These are phyloP conservation scores for Huntiella moniliformis DNA, from an alignment of 2,329 filamentous ascomycete species.

Conservation along the genomic window DNA sequence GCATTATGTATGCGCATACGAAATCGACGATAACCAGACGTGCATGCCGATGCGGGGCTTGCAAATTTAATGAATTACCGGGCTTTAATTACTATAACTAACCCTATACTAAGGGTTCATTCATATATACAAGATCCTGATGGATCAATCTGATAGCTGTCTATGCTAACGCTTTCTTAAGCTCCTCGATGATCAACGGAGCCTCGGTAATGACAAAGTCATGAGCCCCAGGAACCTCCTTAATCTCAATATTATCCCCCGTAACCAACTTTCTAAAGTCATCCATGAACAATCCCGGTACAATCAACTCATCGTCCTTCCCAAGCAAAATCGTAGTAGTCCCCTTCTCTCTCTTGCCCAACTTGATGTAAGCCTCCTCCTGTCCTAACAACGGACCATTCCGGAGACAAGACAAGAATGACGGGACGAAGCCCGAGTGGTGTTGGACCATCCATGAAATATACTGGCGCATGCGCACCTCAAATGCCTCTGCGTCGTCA, in stretches of 20 bases:
- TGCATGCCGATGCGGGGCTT: too few relatives aligned
- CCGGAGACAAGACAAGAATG: constrained; percentile 39
- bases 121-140: neutral
- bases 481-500: constrained; percentile 20
- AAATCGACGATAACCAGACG: too few relatives aligned
- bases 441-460: constrained; percentile 39
- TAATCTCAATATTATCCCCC: constrained; percentile 30
- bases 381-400: constrained; percentile 35
- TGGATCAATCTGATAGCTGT: neutral
- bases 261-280: constrained; percentile 33
- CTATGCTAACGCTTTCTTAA: constrained; percentile 3
- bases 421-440: constrained; percentile 38
- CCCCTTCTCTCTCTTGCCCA: constrained; percentile 24
- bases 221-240: constrained; percentile 34
- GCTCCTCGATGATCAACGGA: constrained; percentile 4
- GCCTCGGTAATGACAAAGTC: constrained; percentile 30
- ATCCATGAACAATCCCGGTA: constrained; percentile 27
- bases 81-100: too few relatives aligned
- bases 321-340: constrained; percentile 35
- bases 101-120: too few relatives aligned
- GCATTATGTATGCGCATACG: too few relatives aligned
- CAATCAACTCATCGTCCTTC: constrained; percentile 31
- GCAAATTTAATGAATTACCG: too few relatives aligned
- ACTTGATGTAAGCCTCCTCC: constrained; percentile 28
- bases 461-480: constrained; percentile 28